phyloP scores from a whole-genome alignment of 805 yeast genomes.

The Suhomyces pyralidae region DNA sequence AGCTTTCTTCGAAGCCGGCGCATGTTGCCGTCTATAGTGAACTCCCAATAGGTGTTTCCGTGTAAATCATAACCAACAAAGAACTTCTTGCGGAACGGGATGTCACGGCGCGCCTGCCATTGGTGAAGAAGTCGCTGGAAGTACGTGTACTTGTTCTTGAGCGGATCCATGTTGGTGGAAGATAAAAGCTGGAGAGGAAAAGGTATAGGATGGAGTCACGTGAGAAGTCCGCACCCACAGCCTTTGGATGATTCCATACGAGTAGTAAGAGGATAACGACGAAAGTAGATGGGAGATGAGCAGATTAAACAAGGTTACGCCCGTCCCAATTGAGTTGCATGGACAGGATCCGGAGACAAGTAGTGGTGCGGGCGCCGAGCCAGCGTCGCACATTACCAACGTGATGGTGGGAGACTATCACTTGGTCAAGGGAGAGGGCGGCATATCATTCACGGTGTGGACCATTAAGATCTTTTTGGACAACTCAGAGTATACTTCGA shows the following conservation, averaged over 20 bases:
- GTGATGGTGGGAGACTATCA: constrained; percentile 39
- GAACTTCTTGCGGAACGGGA: constrained; percentile 69
- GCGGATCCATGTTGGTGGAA: constrained; percentile 42
- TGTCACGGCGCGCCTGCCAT: constrained; percentile 58
- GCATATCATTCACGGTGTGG: constrained; percentile 40
- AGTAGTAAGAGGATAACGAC: neutral
- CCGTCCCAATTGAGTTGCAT: constrained; percentile 31
- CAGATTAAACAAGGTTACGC: constrained; percentile 24
- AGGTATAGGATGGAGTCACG: neutral
- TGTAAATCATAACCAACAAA: constrained; percentile 77
- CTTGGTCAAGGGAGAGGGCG: constrained; percentile 35
- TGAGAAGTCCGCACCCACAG: neutral
- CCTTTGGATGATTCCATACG: neutral
- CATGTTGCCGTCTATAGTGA: constrained; percentile 52
- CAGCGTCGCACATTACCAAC: constrained; percentile 12
- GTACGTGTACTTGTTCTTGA: constrained; percentile 46
- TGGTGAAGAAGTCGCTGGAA: constrained; percentile 49
- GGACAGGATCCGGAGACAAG: neutral
- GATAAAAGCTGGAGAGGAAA: neutral
- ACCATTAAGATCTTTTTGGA: constrained; percentile 34
- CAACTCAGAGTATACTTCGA: constrained; percentile 36
- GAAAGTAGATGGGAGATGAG: neutral
- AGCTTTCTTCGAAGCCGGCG: constrained; percentile 59
- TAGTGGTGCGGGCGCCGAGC: neutral
- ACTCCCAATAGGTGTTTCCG: constrained; percentile 87